Conservation (phyloP, 2,329 filamentous ascomycete species). For the Colletotrichum chlorophyti region DNA sequence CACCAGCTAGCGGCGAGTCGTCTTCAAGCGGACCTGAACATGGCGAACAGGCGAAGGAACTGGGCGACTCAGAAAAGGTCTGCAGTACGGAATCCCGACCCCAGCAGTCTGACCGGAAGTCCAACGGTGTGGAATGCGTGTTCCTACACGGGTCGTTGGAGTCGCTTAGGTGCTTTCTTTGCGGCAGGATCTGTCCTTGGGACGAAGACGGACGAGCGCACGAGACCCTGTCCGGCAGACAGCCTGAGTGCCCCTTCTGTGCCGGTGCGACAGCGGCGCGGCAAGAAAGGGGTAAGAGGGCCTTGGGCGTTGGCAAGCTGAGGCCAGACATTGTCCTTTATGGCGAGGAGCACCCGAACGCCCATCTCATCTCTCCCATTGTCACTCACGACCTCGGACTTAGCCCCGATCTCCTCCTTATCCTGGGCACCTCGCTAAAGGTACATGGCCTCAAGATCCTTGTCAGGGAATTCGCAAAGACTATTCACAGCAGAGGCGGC, state of each 20-base stretch:
- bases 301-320: conserved; percentile 70
- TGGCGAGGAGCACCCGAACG: conserved; percentile 74
- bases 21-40: background rate
- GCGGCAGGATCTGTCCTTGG: conserved; percentile 64
- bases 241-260: conserved; percentile 73
- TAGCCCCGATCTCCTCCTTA: conserved; percentile 71
- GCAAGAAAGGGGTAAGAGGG: conserved; percentile 70
- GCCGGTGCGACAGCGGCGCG: conserved; percentile 66
- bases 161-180: conserved; percentile 68
- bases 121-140: conserved; percentile 66
- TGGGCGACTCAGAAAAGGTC: background rate
- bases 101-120: background rate
- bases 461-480: conserved; percentile 74
- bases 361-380: conserved; percentile 71
- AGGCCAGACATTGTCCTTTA: conserved; percentile 78
- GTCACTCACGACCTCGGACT: conserved; percentile 71
- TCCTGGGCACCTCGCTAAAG: conserved; percentile 74
- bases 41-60: background rate
- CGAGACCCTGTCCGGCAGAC: conserved; percentile 67
- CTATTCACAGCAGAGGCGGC: conserved; percentile 71
- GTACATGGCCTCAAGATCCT: conserved; percentile 76
- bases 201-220: conserved; percentile 61
- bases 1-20: background rate
- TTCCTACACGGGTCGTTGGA: conserved; percentile 75
- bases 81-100: background rate